Percentiles rank a stretch among this genome's conserved stretches.
These are phyloP conservation scores for Dysphania ambrosioides DNA, from an alignment of 148 eudicot genomes.

Conservation along the genomic window DNA sequence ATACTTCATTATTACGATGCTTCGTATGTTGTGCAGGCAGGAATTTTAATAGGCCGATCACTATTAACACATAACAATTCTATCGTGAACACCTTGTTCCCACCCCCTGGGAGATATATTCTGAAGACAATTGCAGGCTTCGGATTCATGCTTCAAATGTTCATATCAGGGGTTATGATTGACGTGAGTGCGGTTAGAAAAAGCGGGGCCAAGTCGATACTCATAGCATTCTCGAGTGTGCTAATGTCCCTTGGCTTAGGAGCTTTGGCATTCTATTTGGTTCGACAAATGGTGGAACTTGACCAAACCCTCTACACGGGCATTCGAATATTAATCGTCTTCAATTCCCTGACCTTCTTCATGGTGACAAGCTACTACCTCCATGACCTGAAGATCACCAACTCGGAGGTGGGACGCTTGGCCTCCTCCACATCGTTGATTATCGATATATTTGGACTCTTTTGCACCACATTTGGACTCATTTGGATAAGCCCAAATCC, in stretches of 20 bases:
- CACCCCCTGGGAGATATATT: slow-evolving; percentile 31
- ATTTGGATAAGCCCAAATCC: slow-evolving; percentile 5
- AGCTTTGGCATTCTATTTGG: not conserved
- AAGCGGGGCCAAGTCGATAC: slow-evolving; percentile 12
- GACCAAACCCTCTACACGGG: slow-evolving; percentile 19
- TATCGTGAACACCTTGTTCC: slow-evolving; percentile 18
- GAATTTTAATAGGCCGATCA: slow-evolving; percentile 35
- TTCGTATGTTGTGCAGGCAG: slow-evolving; percentile 27
- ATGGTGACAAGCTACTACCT: slow-evolving; percentile 26
- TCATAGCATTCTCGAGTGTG: slow-evolving; percentile 29
- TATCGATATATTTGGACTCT: slow-evolving; percentile 24
- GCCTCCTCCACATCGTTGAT: slow-evolving; percentile 31
- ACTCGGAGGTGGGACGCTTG: slow-evolving; percentile 36
- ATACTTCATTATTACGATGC: not conserved
- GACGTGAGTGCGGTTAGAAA: slow-evolving; percentile 21
- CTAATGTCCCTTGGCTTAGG: slow-evolving; percentile 23
- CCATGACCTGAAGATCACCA: slow-evolving; percentile 28
- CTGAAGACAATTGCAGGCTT: slow-evolving; percentile 33
- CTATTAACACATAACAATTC: not conserved
- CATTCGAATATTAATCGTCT: slow-evolving; percentile 21
- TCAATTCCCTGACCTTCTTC: slow-evolving; percentile 34
- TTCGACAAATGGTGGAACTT: slow-evolving; percentile 4
- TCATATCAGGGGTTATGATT: slow-evolving; percentile 35
- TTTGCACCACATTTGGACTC: slow-evolving; percentile 2
- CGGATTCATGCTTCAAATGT: slow-evolving; percentile 40